phyloP scores from a whole-genome alignment of 2,329 filamentous ascomycete genomes.

The Hypoxylon sp. region DNA sequence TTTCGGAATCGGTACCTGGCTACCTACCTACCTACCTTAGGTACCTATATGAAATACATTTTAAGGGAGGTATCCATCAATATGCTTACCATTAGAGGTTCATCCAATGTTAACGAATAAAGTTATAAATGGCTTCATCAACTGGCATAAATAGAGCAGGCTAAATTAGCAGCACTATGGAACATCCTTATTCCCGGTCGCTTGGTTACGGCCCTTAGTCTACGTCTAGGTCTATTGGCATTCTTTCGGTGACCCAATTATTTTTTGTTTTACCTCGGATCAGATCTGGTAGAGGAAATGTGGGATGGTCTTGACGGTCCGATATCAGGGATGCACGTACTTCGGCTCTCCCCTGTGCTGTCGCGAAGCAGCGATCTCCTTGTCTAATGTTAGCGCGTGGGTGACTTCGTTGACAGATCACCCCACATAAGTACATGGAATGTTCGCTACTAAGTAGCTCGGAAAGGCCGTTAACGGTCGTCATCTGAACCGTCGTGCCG shows the following conservation, averaged over 20 bases:
- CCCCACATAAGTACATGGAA: not conserved
- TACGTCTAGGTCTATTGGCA: not conserved
- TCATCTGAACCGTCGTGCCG: not conserved
- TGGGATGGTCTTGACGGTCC: not conserved
- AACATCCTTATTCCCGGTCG: constrained; percentile 14
- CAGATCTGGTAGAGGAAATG: not conserved
- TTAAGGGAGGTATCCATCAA: not conserved
- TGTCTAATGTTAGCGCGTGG: not conserved
- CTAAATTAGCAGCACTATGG: constrained; percentile 7
- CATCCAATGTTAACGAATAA: not conserved
- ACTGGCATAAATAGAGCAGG: not conserved
- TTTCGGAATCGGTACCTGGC: no score
- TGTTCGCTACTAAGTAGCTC: not conserved
- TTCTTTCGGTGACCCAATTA: not conserved
- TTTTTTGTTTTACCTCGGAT: not conserved
- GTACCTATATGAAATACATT: not conserved
- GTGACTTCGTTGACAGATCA: not conserved
- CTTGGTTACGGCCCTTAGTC: constrained; percentile 7
- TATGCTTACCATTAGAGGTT: not conserved
- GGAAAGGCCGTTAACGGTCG: not conserved
- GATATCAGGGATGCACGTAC: not conserved
- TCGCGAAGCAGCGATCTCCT: not conserved
- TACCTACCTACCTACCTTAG: no score
- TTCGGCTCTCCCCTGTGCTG: not conserved
- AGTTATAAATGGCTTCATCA: not conserved